Base-by-base conservation (phyloP, 495 filamentous ascomycete species). In the Aspergillus ellipticus region DNA sequence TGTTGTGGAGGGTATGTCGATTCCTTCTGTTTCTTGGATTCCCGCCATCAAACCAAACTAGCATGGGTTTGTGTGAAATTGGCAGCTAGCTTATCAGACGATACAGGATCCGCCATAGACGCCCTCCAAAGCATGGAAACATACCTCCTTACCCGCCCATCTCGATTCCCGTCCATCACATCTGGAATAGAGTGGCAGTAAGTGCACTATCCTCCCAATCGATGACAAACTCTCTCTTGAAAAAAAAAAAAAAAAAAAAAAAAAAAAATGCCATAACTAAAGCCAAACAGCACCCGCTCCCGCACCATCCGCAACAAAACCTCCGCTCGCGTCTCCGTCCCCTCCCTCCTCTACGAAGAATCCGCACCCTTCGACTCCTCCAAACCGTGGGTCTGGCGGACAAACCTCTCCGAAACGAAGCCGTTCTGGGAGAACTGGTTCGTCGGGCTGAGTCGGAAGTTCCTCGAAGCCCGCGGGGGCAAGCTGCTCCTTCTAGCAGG, bases 341-440 rank as follows among this genome's bases (percentile, higher is more conserved):
- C 94, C 2, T 87, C 87, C 1, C 72, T 98, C 19, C 74, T 98
- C 24, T 67, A 70, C 57, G 72, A 81, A 54, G 70, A 77, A 61
- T 62, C 65, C 42, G 16, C 60, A 0, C 64, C 73, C 31, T 61
- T 72, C 35, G 72, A 75, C 29, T 24, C 63, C 24, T 62, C 69
- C 5, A 66, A 68, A 52, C 65, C 69, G 24, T 97, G 89, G 88
- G 79, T 79, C 29, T 98, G 94, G 94, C 77, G 86, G 54, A 97
- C 94, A 3, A 85, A 96, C 59, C 80, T 97, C 7, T 84, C 81
- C 2, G 80, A 81, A 35, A 97, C 95, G 15, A 85, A 96, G 61
- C 87, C 89, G 15, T 97, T 92, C 66, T 99, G 94, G 94, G 85
- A 92, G 65, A 85, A 83, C 52, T 99, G 94, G 94, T 99, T 97